A percentile compares a stretch with the other conserved stretches of the same genome.
phyloP scores from a whole-genome alignment of 148 eudicot genomes.

The Suaeda aralocaspica region DNA sequence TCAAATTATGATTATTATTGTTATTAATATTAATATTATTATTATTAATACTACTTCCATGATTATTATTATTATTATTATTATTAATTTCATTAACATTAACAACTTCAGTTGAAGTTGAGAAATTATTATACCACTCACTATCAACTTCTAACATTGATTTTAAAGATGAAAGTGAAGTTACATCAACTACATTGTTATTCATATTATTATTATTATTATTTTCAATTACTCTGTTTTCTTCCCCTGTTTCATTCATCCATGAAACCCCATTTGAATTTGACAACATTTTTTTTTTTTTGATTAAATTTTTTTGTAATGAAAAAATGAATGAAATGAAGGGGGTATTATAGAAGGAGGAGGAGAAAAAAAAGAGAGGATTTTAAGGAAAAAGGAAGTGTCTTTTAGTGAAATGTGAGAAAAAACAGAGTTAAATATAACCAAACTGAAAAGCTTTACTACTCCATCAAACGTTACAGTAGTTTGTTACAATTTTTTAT shows the following conservation, averaged over 20 bases:
- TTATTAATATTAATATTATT: no score
- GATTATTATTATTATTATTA: no score
- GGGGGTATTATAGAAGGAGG: background rate
- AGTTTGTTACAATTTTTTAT: conserved; percentile 27
- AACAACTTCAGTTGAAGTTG: conserved; percentile 6
- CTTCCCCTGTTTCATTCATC: conserved; percentile 19
- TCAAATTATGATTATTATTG: no score
- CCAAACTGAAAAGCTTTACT: background rate
- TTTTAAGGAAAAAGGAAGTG: background rate
- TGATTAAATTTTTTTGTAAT: no score
- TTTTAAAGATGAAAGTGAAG: conserved; percentile 44
- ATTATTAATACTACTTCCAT: no score
- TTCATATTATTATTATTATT: background rate
- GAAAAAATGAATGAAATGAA: background rate
- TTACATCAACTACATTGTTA: conserved; percentile 24
- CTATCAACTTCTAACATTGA: conserved; percentile 58
- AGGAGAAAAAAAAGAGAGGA: background rate
- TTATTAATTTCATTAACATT: no score
- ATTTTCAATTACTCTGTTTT: background rate
- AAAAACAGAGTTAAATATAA: background rate
- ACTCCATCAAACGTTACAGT: conserved; percentile 23
- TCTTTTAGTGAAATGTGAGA: background rate
- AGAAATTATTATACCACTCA: conserved; percentile 44
- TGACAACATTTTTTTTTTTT: conserved; percentile 22
- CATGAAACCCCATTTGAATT: conserved; percentile 23